Conservation (phyloP, 352 stramenopile species). For the Globisporangium okanoganense region DNA sequence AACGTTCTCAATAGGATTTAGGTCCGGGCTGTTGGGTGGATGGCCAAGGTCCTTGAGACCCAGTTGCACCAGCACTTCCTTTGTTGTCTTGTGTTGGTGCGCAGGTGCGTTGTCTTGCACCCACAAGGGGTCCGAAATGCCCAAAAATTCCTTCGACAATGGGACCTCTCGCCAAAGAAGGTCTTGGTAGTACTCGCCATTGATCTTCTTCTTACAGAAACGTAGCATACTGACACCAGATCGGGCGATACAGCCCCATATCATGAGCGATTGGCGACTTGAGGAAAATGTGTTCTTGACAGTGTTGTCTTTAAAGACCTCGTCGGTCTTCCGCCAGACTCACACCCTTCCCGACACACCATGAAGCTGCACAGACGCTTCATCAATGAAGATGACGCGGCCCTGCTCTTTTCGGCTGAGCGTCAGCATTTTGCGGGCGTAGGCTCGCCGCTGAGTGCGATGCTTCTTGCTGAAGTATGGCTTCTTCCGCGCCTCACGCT, state of each 20-base stretch:
- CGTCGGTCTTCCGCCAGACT: neutral
- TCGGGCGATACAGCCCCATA: neutral
- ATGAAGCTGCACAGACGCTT: neutral
- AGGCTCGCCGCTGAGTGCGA: neutral
- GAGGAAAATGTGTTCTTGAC: neutral
- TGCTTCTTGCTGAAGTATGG: neutral
- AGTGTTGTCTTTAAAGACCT: neutral
- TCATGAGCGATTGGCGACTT: constrained; percentile 3
- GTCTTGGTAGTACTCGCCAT: neutral
- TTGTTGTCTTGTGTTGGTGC: neutral
- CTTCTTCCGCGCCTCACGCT: neutral
- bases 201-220: neutral
- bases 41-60: neutral
- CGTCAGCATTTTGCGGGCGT: neutral
- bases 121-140: neutral
- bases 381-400: neutral
- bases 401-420: neutral
- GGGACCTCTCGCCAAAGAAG: neutral
- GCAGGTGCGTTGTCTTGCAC: constrained; percentile 2
- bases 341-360: neutral
- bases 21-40: constrained; percentile 1
- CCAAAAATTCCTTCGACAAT: neutral
- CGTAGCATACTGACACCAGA: neutral
- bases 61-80: neutral
- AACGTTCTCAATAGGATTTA: neutral